Conservation (phyloP, 495 filamentous ascomycete species). For the Antarctomyces pellizariae region DNA sequence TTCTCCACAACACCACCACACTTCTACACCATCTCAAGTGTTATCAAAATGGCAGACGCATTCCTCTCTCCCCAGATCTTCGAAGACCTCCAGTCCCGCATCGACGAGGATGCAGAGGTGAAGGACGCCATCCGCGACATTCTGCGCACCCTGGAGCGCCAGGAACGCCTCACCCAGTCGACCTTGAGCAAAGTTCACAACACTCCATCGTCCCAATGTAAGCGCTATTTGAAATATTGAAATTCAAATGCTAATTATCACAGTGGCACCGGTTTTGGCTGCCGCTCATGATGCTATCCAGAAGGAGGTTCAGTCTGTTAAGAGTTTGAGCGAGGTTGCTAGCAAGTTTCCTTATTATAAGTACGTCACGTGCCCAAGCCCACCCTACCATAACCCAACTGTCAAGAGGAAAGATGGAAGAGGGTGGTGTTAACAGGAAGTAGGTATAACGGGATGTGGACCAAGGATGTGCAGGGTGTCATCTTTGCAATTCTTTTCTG, state of each 20-base stretch:
- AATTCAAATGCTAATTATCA: constrained; percentile 2
- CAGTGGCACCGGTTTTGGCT: constrained; percentile 18
- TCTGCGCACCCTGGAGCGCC: constrained; percentile 44
- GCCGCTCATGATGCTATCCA: constrained; percentile 31
- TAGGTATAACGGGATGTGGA: constrained; percentile 67
- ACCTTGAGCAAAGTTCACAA: constrained; percentile 77
- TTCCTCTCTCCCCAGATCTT: constrained; percentile 70
- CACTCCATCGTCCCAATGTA: constrained; percentile 55
- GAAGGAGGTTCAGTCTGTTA: constrained; percentile 29
- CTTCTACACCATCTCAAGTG: no score
- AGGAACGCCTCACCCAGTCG: constrained; percentile 45
- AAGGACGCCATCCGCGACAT: constrained; percentile 70
- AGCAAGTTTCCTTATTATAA: constrained; percentile 89
- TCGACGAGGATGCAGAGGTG: constrained; percentile 64
- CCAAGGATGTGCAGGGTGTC: constrained; percentile 60
- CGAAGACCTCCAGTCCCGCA: constrained; percentile 63
- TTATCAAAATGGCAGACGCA: no score
- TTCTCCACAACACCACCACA: no score
- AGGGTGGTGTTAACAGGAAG: neutral
- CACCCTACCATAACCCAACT: neutral
- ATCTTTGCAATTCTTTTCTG: constrained; percentile 49
- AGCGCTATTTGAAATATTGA: constrained; percentile 11
- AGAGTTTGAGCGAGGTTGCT: constrained; percentile 40
- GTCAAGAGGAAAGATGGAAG: neutral
- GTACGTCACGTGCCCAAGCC: constrained; percentile 12